Base-by-base conservation (phyloP, 208 protist species). In the Leishmania gerbilli region DNA sequence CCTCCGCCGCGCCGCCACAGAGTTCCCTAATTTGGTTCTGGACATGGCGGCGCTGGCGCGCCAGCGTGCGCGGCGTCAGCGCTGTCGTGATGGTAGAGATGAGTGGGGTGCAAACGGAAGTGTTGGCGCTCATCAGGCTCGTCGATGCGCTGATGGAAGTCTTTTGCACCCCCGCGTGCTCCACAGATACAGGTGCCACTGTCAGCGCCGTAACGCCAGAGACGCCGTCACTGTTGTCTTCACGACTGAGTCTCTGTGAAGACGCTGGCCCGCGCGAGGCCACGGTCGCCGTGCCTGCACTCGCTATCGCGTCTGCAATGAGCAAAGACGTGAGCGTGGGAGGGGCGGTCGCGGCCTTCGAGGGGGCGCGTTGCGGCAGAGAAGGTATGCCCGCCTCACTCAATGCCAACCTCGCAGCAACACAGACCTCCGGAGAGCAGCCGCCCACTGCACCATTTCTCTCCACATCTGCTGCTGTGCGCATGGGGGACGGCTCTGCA, bases 21-120 rank as follows among this genome's bases (percentile, higher is more conserved):
- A 45, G 51, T 6, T 31, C 74, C 21, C 8, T 42, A 6, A 75
- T 42, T 5, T n/a, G 71, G 34, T 53, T 45, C 69, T 31, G 34
- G 7, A 74, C 27, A 34, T 42, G 51, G 45, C 47, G 40, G n/a
- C 62, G 81, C 53, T 56, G 75, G n/a, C 27, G 65, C 21, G 81
- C 79, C 8, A 77, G 58, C 17, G 68, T n/a, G 21, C 68, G 75
- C 13, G 68, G 81, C n/a, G 81, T 84, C 45, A 76, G 76, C 53
- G 53, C 37, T 15, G 81, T 60, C 11, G 69, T 71, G 17, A 34
- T n/a, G 40, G 75, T 60, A 11, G 76, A 77, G 40, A 72, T 31
- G 19, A 71, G 21, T 9, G 81, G 68, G 21, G 68, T 62, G 42
- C 49, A 40, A 40, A 84, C 68, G n/a, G 47, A 77, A 6, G 75